These are phyloP conservation scores for Nephelium lappaceum DNA, from an alignment of 345 rosid genomes.

Conservation along the genomic window DNA sequence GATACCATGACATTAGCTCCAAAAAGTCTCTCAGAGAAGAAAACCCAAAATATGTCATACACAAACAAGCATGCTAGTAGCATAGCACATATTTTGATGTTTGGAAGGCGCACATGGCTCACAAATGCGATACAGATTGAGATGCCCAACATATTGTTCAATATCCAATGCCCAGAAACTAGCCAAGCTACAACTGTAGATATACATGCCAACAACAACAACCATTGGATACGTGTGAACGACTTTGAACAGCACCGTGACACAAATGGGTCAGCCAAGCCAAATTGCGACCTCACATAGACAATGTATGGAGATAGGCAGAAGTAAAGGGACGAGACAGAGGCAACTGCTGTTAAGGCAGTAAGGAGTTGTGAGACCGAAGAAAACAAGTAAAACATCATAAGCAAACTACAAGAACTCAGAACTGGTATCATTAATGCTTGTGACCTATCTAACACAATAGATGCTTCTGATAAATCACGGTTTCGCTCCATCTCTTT, in stretches of 20 bases:
- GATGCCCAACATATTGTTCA: constrained; percentile 93
- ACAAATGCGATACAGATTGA: constrained; percentile 93
- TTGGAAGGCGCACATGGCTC: constrained; percentile 95
- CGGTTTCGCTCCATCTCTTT: constrained; percentile 96
- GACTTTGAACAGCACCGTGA: constrained; percentile 90
- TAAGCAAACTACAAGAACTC: constrained; percentile 98
- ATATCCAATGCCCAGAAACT: constrained; percentile 90
- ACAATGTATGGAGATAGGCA: constrained; percentile 68
- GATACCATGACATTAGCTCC: constrained; percentile 99
- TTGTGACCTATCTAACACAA: constrained; percentile 81
- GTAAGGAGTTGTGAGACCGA: constrained; percentile 91
- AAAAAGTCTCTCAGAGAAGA: constrained; percentile 96
- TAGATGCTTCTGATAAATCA: constrained; percentile 84
- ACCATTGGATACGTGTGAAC: constrained; percentile 67
- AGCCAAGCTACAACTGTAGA: constrained; percentile 84
- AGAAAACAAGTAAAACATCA: constrained; percentile 94
- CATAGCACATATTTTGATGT: constrained; percentile 89
- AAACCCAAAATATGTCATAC: constrained; percentile 98
- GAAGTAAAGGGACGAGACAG: constrained; percentile 88
- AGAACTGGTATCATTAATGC: constrained; percentile 93
- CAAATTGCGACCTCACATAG: constrained; percentile 59
- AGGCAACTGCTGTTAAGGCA: constrained; percentile 87
- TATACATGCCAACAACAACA: constrained; percentile 55
- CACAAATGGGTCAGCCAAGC: constrained; percentile 80
- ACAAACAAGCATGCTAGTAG: constrained; percentile 85